These are phyloP conservation scores for Allantophomopsis cytisporea DNA, from an alignment of 2,329 filamentous ascomycete genomes.

Conservation along the genomic window DNA sequence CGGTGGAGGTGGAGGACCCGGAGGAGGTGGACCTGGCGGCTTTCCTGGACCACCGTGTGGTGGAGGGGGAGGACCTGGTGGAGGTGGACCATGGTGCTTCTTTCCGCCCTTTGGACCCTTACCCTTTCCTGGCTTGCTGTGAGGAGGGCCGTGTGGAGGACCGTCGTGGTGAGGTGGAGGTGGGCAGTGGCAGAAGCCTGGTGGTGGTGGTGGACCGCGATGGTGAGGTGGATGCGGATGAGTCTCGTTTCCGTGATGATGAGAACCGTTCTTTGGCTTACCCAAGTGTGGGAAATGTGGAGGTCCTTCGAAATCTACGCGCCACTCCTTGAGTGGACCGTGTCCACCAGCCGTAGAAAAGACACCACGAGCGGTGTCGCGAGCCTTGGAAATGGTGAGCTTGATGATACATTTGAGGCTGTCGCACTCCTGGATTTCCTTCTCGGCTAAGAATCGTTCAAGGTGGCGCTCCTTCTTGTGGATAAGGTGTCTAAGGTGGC, in stretches of 20 bases:
- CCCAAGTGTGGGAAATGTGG: slow-evolving; percentile 10
- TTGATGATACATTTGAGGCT: slow-evolving; percentile 28
- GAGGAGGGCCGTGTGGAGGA: slow-evolving; percentile 15
- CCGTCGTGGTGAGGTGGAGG: slow-evolving; percentile 8
- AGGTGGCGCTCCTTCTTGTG: slow-evolving; percentile 23
- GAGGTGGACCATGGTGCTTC: too few species aligned
- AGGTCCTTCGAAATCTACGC: slow-evolving; percentile 8
- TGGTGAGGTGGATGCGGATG: slow-evolving; percentile 16
- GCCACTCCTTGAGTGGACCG: slow-evolving; percentile 6
- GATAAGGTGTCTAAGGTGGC: slow-evolving; percentile 27
- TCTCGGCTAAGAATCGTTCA: slow-evolving; percentile 19
- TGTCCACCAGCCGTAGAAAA: slow-evolving; percentile 15
- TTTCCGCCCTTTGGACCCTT: too few species aligned
- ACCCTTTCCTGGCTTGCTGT: slow-evolving; percentile 5
- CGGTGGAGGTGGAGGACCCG: slow-evolving; percentile 9
- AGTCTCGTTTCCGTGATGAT: slow-evolving; percentile 8
- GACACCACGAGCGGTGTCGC: slow-evolving; percentile 19
- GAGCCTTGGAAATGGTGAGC: slow-evolving; percentile 24
- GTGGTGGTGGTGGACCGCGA: slow-evolving; percentile 14
- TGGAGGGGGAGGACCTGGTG: too few species aligned
- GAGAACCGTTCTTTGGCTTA: slow-evolving; percentile 13
- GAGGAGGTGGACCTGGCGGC: slow-evolving; percentile 8
- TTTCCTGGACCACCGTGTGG: slow-evolving; percentile 1
- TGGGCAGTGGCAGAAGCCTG: not conserved
- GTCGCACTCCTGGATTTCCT: slow-evolving; percentile 22